Evolutionary conservation across 345 rosid species (phyloP).

Genomic region (Bruguiera sexangula): DNA sequence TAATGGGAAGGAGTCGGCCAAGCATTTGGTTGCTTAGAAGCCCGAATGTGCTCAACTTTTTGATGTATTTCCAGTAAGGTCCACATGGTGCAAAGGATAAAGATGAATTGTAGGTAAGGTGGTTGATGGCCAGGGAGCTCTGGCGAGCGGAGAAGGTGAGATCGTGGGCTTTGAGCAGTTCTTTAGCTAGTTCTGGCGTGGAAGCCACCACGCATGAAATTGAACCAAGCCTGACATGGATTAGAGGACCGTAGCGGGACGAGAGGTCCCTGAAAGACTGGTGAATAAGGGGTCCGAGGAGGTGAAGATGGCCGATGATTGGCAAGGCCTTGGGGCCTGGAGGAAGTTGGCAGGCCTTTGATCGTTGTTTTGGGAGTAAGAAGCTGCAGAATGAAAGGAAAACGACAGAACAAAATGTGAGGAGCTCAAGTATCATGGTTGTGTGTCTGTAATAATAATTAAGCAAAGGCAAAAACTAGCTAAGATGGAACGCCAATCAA

Average conservation of each 20-base stretch:
- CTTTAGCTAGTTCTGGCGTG: constrained; percentile 27
- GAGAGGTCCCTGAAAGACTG: constrained; percentile 28
- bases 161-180: constrained; percentile 36
- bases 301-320: constrained; percentile 43
- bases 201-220: constrained; percentile 33
- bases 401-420: no score
- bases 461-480: no score
- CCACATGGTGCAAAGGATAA: constrained; percentile 38
- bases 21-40: constrained; percentile 34
- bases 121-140: constrained; percentile 26
- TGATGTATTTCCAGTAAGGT: constrained; percentile 45
- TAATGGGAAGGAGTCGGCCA: constrained; percentile 30
- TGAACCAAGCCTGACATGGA: constrained; percentile 32
- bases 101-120: constrained; percentile 38
- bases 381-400: no score
- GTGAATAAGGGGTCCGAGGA: constrained; percentile 32
- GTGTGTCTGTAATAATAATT: no score
- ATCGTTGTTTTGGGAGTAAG: no score
- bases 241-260: constrained; percentile 25
- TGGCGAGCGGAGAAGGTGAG: constrained; percentile 27
- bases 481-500: no score
- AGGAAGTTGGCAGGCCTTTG: constrained; percentile 11
- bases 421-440: no score
- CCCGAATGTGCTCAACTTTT: constrained; percentile 36
- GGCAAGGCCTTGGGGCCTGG: constrained; percentile 37